These are phyloP conservation scores for Nymphaea colorata DNA, from an alignment of 164 flowering plant species.

Conservation along the genomic window DNA sequence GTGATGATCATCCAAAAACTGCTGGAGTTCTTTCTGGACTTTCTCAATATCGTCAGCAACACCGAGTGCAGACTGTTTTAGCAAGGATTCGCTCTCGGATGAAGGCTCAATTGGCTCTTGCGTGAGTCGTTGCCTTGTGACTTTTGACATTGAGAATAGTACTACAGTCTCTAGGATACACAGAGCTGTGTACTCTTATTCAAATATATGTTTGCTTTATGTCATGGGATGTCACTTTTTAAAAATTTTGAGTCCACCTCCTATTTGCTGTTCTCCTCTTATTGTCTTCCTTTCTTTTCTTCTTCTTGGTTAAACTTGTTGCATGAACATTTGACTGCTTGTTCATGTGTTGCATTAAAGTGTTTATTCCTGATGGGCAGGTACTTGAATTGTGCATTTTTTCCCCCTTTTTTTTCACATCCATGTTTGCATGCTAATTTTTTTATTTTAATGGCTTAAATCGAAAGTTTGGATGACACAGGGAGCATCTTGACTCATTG, in stretches of 20 bases:
- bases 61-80: constrained; percentile 72
- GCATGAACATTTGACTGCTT: not conserved
- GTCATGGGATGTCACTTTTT: not conserved
- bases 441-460: constrained; percentile 3
- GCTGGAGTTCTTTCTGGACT: constrained; percentile 57
- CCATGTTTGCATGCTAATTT: not conserved
- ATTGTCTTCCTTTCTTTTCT: not conserved
- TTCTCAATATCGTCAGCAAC: constrained; percentile 75
- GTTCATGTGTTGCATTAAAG: not conserved
- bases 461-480: constrained; percentile 47
- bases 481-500: constrained; percentile 84
- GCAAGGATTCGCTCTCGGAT: constrained; percentile 72
- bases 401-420: not conserved
- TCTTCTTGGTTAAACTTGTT: not conserved
- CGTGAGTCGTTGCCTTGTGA: constrained; percentile 72
- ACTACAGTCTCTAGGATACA: constrained; percentile 8
- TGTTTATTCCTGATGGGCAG: not conserved
- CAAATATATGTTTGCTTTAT: constrained; percentile 1
- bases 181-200: constrained; percentile 14
- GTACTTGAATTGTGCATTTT: no score
- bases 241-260: not conserved
- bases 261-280: not conserved
- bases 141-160: constrained; percentile 11
- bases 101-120: constrained; percentile 88
- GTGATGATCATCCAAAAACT: constrained; percentile 30